These are phyloP conservation scores for Debaryomyces singareniensis DNA, from an alignment of 1,139 yeast genomes.

Conservation along the genomic window DNA sequence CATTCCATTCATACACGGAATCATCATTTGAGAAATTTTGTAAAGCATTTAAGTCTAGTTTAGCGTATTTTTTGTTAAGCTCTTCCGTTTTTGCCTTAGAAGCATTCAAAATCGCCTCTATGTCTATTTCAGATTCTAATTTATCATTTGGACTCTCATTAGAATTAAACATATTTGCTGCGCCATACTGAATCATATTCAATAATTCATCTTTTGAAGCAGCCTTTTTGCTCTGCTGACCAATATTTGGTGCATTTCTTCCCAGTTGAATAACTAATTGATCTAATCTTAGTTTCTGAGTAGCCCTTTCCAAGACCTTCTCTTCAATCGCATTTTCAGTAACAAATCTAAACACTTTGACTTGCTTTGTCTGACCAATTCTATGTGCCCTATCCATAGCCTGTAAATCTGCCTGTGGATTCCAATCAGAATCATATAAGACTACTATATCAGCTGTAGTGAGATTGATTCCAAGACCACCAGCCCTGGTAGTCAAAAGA, in stretches of 20 bases:
- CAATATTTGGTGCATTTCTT: conserved; percentile 36
- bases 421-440: conserved; percentile 77
- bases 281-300: conserved; percentile 71
- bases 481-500: conserved; percentile 74
- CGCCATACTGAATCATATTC: conserved; percentile 79
- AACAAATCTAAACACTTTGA: conserved; percentile 66
- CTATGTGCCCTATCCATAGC: conserved; percentile 89
- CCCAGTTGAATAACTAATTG: conserved; percentile 82
- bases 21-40: conserved; percentile 61
- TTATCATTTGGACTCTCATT: conserved; percentile 17
- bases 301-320: conserved; percentile 72
- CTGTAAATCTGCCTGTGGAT: conserved; percentile 82
- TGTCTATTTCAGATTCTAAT: conserved; percentile 45
- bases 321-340: conserved; percentile 81
- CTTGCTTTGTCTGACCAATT: conserved; percentile 81
- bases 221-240: conserved; percentile 34
- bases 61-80: conserved; percentile 56
- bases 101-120: conserved; percentile 52
- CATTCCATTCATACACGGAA: conserved; percentile 84
- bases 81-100: conserved; percentile 62
- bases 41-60: conserved; percentile 66
- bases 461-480: conserved; percentile 80
- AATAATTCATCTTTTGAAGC: conserved; percentile 64
- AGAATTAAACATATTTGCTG: conserved; percentile 48
- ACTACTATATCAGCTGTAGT: conserved; percentile 73